These are phyloP conservation scores for Jackrogersella multiformis DNA, from an alignment of 495 filamentous ascomycete genomes.

Conservation along the genomic window DNA sequence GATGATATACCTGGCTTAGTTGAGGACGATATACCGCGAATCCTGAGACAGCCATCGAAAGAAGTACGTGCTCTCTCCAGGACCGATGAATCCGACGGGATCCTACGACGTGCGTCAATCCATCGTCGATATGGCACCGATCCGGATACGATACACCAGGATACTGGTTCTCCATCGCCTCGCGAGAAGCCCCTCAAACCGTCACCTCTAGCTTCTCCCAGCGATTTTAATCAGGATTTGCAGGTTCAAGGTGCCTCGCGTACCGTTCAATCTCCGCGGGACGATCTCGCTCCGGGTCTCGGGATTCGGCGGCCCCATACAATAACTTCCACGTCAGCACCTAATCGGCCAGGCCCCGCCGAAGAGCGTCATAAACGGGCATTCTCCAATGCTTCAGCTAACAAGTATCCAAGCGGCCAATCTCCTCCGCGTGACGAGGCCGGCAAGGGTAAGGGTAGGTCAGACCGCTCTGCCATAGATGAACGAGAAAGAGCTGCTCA, in stretches of 20 bases:
- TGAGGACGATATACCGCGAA: conserved; percentile 72
- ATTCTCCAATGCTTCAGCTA: conserved; percentile 51
- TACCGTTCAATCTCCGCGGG: conserved; percentile 47
- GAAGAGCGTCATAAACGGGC: conserved; percentile 48
- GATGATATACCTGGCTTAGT: conserved; percentile 84
- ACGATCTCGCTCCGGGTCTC: conserved; percentile 54
- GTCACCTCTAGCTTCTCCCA: conserved; percentile 51
- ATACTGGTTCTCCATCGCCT: conserved; percentile 39
- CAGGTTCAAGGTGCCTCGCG: conserved; percentile 25
- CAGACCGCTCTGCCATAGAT: conserved; percentile 58
- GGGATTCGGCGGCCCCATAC: conserved; percentile 55
- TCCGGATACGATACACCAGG: conserved; percentile 44
- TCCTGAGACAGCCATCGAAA: conserved; percentile 38
- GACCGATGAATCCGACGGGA: conserved; percentile 42
- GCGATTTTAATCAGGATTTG: conserved; percentile 43
- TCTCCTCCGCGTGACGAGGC: conserved; percentile 25
- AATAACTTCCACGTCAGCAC: conserved; percentile 53
- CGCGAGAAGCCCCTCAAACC: conserved; percentile 51
- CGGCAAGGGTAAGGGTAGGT: conserved; percentile 34
- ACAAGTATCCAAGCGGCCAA: conserved; percentile 34
- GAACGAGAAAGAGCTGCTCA: conserved; percentile 81
- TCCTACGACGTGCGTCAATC: conserved; percentile 39
- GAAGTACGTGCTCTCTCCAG: conserved; percentile 41
- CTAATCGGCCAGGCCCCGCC: conserved; percentile 44
- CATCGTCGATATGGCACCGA: conserved; percentile 47